Base-by-base conservation (phyloP, 129 eudicot genomes). In the Artemisia tridentata region DNA sequence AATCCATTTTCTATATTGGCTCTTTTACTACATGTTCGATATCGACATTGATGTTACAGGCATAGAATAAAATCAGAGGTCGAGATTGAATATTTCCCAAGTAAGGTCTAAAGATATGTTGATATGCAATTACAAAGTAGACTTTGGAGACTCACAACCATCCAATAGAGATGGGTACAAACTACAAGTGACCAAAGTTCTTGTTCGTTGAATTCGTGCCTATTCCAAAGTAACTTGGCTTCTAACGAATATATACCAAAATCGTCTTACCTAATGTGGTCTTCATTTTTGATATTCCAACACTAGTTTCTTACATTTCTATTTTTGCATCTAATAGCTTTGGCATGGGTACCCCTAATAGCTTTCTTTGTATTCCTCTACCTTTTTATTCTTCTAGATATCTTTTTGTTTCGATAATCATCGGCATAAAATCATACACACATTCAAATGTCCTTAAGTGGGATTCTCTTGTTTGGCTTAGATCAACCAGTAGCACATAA, bases 81-180 rank as follows among this genome's bases (percentile, higher is more conserved):
- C 41, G 52, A 68, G 13, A 61, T 51, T 48, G 23, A 62, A 77
- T n/a, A 49, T 50, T 49, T 52, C 11, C n/a, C 15, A 68, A 16
- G 9, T 11, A 34, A 50, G 53, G 45, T 67, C 5, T 67, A 12
- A 75, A 47, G 69, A 58, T 67, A 58, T 67, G 56, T 75, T 58
- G 19, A 75, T 57, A 12, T 57, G 27, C 21, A 8, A 16, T 27
- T 10, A 56, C 29, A 68, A 13, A 48, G 58, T 45, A 29, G 80
- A 50, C 63, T 68, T 77, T 68, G 74, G 76, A 20, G 63, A 16
- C 65, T 69, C 48, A 60, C 75, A 76, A 60, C 75, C 75, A 76
- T 76, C 75, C 80, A 68, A 68, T 21, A 59, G 55, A 60, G 75
- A 76, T 76, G 56, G 49, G n/a, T 76, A 76, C 70, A 76, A 77